Evolutionary conservation across 1,284 basidiomycete species (phyloP), one percentile per base, ranked within the genome.

Genomic region (Porogramme epimiltina): DNA sequence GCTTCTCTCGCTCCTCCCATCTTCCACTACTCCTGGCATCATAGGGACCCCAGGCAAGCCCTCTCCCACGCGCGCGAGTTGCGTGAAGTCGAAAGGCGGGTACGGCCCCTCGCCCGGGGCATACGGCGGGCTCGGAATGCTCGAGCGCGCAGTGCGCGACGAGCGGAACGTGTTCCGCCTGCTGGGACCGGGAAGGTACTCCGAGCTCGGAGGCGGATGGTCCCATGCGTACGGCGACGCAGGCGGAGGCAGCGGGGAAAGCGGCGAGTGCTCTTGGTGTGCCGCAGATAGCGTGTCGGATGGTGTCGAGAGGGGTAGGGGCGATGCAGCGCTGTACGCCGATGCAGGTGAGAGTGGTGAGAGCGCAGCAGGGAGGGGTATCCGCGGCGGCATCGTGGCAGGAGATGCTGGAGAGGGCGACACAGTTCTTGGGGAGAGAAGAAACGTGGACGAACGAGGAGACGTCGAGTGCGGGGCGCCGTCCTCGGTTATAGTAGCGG

Each of bases 121-220:
- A 16, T 37, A 37, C 34, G 34, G 34, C 34, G 34, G 39, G 39
- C 25, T 31, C 34, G 44, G 44, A 31, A 37, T 10, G 9, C 37
- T 22, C 33, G 20, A 3, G 19, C 25, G 20, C 4, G 23, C 19
- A n/a, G n/a, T 31, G 34, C 33, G 20, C 23, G 22, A 34, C 22
- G 31, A 16, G 18, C 24, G 9, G 11, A 46, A 22, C 36, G 47
- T 39, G 19, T 31, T 43, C 36, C 44, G 38, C 18, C 45, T 28
- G 3, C 24, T 24, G 11, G 24, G 6, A 11, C 38, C 18, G 9
- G 41, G 49, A 33, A 52, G 48, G 38, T 52, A 54, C 34, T 50
- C 50, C 0, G 56, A 54, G 45, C 52, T 58, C 16, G 56, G 49
- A 9, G 52, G 44, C n/a, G 56, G 56, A n/a, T 33, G 13, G 19